phyloP scores from a whole-genome alignment of 2,329 filamentous ascomycete species.

The Neobulgaria alba region DNA sequence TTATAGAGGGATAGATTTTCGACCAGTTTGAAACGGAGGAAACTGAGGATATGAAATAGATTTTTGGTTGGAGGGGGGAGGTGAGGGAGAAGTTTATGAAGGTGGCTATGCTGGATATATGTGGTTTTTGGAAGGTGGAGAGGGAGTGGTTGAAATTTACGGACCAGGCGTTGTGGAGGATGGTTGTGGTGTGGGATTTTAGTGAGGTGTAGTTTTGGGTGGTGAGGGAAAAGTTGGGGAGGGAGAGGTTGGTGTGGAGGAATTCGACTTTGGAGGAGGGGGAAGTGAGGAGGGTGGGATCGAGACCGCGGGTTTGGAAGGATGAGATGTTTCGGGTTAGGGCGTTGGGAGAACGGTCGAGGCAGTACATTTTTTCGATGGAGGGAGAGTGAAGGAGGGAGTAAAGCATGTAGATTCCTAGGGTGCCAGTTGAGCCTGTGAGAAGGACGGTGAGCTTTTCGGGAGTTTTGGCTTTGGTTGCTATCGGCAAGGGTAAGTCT shows the following conservation, averaged over 20 bases:
- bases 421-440: slow-evolving; percentile 1
- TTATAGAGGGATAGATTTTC: background rate
- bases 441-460: slow-evolving; percentile 3
- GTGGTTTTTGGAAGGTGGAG: too few relatives aligned
- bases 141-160: slow-evolving; percentile 34
- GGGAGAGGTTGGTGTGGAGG: slow-evolving; percentile 39
- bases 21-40: background rate
- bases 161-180: slow-evolving; percentile 29
- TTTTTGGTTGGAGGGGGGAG: too few relatives aligned
- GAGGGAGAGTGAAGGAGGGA: slow-evolving; percentile 12
- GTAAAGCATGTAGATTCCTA: slow-evolving; percentile 1
- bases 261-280: slow-evolving; percentile 33
- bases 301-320: slow-evolving; percentile 33
- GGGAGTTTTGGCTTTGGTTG: background rate
- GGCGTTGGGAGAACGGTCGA: slow-evolving; percentile 35
- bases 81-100: too few relatives aligned
- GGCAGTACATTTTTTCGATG: slow-evolving; percentile 37
- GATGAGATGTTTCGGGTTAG: slow-evolving; percentile 8
- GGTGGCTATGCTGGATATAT: too few relatives aligned
- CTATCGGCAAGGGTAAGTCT: background rate
- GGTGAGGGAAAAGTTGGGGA: slow-evolving; percentile 39
- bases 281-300: slow-evolving; percentile 2
- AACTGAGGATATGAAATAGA: slow-evolving; percentile 1
- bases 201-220: slow-evolving; percentile 9
- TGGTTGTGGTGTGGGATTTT: slow-evolving; percentile 14